A percentile compares a stretch with the other conserved stretches of the same genome.
Conservation (phyloP, 2,329 filamentous ascomycete genomes). For the Microsporum canis region DNA sequence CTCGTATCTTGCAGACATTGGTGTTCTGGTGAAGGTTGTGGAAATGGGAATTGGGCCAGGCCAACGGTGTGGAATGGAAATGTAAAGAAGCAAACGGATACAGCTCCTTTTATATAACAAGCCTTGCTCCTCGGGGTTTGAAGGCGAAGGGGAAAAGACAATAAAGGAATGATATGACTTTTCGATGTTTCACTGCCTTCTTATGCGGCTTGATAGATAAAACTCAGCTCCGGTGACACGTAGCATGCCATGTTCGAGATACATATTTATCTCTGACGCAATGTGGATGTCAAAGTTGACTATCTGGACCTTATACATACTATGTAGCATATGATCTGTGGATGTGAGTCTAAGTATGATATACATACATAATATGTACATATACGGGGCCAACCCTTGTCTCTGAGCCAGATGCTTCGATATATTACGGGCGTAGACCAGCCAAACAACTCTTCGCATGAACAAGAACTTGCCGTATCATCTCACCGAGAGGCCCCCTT, state of each 20-base stretch:
- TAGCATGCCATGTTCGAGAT: background rate
- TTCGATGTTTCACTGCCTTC: background rate
- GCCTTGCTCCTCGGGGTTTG: background rate
- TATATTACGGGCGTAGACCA: background rate
- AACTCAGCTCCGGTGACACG: conserved; percentile 1
- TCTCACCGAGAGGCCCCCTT: background rate
- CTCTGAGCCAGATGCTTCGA: background rate
- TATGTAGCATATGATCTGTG: no score
- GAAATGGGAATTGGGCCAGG: background rate
- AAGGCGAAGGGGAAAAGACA: background rate
- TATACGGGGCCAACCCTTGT: background rate
- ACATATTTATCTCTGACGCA: background rate
- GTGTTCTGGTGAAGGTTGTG: conserved; percentile 12
- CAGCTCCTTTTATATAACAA: background rate
- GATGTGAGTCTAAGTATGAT: no score
- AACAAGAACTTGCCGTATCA: background rate
- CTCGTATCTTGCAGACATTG: conserved; percentile 5
- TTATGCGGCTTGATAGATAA: no score
- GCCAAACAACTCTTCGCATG: background rate
- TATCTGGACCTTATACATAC: no score
- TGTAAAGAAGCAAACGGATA: background rate
- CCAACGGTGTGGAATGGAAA: background rate
- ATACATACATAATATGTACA: no score
- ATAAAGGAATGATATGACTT: background rate
- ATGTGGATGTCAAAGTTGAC: background rate